Percentiles rank a stretch among this genome's conserved stretches.
phyloP scores from a whole-genome alignment of 2,329 filamentous ascomycete species.

The Fusarium liriodendri region DNA sequence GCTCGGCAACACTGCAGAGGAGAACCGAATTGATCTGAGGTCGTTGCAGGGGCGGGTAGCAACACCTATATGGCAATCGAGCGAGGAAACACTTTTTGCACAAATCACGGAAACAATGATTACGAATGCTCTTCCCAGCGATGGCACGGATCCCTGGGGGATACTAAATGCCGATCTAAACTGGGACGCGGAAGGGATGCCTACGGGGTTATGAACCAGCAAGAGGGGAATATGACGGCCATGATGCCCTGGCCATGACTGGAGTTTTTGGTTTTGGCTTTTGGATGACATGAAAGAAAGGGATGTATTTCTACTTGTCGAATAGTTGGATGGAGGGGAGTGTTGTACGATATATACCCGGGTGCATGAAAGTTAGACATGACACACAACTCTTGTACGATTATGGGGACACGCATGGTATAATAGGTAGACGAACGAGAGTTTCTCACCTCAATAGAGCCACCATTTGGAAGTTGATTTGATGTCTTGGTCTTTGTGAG shows the following conservation, averaged over 20 bases:
- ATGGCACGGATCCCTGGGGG: slow-evolving; percentile 45
- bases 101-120: slow-evolving; percentile 44
- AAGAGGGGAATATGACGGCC: neutral
- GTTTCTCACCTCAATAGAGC: neutral
- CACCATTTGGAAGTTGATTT: neutral
- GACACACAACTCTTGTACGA: slow-evolving; percentile 33
- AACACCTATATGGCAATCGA: slow-evolving; percentile 46
- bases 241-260: neutral
- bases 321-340: neutral
- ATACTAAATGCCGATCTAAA: slow-evolving; percentile 44
- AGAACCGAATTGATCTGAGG: slow-evolving; percentile 50
- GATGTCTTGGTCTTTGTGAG: neutral
- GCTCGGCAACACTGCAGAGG: slow-evolving; percentile 51
- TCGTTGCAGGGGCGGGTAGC: slow-evolving; percentile 47
- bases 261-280: slow-evolving; percentile 4
- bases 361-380: slow-evolving; percentile 4
- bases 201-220: slow-evolving; percentile 6
- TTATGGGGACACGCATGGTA: neutral
- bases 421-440: neutral
- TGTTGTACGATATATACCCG: slow-evolving; percentile 38
- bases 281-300: neutral
- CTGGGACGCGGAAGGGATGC: slow-evolving; percentile 35
- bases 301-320: neutral
- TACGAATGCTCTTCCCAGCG: slow-evolving; percentile 33
- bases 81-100: slow-evolving; percentile 46